These are phyloP conservation scores for Chalara sp. DNA, from an alignment of 2,329 filamentous ascomycete species.

Conservation along the genomic window DNA sequence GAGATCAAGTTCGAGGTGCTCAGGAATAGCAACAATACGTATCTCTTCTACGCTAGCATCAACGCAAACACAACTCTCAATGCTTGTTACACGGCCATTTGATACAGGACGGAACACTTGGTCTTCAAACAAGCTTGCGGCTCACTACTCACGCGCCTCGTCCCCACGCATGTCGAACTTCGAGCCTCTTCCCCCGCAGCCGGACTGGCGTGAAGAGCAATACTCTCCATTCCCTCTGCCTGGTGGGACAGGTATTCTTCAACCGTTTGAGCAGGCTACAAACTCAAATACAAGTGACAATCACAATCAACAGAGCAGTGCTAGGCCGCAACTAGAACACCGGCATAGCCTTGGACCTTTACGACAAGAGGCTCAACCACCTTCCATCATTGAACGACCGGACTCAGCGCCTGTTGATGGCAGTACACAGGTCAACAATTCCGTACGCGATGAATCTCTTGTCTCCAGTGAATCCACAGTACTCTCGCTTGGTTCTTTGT, in stretches of 20 bases:
- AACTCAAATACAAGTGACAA: constrained; percentile 18
- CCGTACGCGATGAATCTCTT: constrained; percentile 33
- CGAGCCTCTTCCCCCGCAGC: constrained; percentile 27
- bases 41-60: no score
- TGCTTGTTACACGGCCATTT: constrained; percentile 31
- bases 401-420: constrained; percentile 25
- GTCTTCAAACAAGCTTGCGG: constrained; percentile 30
- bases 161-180: constrained; percentile 32
- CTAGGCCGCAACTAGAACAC: constrained; percentile 23
- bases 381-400: constrained; percentile 20
- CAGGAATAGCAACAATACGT: no score
- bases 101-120: constrained; percentile 31
- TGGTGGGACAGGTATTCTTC: constrained; percentile 22
- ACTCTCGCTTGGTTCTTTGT: constrained; percentile 30
- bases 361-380: constrained; percentile 17
- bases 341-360: constrained; percentile 23
- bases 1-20: no score
- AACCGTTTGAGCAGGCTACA: constrained; percentile 20
- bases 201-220: constrained; percentile 29
- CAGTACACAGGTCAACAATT: constrained; percentile 21
- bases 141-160: constrained; percentile 24
- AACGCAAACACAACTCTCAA: constrained; percentile 23
- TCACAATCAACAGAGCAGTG: constrained; percentile 11
- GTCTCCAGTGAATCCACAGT: constrained; percentile 33
- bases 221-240: constrained; percentile 25